Evolutionary conservation across 495 filamentous ascomycete species (phyloP).

Genomic region (Cercophora newfieldiana): DNA sequence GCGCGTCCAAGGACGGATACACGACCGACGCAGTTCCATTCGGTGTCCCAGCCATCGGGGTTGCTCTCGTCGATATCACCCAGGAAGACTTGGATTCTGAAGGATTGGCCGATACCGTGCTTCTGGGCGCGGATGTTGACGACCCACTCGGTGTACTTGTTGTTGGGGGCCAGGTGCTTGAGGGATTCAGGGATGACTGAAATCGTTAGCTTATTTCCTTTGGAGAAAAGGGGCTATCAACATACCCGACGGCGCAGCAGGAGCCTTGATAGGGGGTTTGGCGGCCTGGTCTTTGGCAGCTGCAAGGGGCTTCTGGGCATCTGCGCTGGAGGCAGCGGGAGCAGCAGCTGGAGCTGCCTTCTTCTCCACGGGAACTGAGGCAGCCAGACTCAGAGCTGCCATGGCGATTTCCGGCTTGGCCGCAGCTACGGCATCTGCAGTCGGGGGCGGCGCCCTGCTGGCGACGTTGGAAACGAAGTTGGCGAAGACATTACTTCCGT

Average conservation of each 20-base stretch:
- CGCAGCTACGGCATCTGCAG: background rate
- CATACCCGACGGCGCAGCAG: too few species aligned
- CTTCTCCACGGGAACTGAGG: background rate
- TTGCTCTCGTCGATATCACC: slow-evolving; percentile 32
- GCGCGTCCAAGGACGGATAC: slow-evolving; percentile 41
- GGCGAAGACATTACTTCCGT: slow-evolving; percentile 30
- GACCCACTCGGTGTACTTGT: slow-evolving; percentile 46
- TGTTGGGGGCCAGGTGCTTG: slow-evolving; percentile 31
- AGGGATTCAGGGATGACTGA: slow-evolving; percentile 24
- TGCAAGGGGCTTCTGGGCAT: background rate
- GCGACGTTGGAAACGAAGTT: slow-evolving; percentile 27
- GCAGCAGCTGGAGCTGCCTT: background rate
- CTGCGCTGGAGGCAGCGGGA: background rate
- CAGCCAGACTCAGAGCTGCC: background rate
- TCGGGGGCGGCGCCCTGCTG: slow-evolving; percentile 3
- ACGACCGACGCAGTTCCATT: slow-evolving; percentile 41
- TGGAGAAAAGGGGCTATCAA: background rate
- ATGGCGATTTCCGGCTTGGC: background rate
- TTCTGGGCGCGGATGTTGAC: slow-evolving; percentile 44
- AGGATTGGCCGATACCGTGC: slow-evolving; percentile 41
- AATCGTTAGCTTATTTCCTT: background rate
- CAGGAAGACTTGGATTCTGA: slow-evolving; percentile 45
- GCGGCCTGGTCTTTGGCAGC: background rate
- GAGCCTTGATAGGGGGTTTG: background rate
- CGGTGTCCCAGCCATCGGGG: slow-evolving; percentile 32